These are phyloP conservation scores for Ashbya aceris DNA, from an alignment of 1,139 yeast species.

Conservation along the genomic window DNA sequence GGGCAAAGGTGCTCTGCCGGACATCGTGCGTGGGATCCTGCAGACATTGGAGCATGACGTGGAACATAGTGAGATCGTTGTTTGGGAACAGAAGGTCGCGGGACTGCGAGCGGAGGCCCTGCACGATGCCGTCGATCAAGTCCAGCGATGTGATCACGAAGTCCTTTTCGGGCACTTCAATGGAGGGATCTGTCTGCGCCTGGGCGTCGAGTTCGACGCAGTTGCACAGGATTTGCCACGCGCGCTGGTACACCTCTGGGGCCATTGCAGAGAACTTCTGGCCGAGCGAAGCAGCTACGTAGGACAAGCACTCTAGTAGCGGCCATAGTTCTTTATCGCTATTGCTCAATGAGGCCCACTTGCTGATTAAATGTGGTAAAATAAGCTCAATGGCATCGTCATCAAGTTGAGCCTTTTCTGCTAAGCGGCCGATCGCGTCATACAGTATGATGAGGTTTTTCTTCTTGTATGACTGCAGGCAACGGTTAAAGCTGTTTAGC, in stretches of 20 bases:
- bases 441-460: constrained; percentile 73
- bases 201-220: constrained; percentile 62
- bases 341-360: constrained; percentile 70
- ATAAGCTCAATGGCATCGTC: constrained; percentile 51
- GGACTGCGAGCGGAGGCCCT: constrained; percentile 66
- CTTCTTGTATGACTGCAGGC: constrained; percentile 71
- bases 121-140: constrained; percentile 82
- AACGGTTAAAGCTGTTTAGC: constrained; percentile 58
- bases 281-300: constrained; percentile 81
- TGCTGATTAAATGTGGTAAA: constrained; percentile 69
- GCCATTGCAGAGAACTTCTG: constrained; percentile 86
- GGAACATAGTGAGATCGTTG: constrained; percentile 42
- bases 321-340: constrained; percentile 86
- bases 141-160: constrained; percentile 84
- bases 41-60: constrained; percentile 58
- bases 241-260: constrained; percentile 75
- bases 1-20: constrained; percentile 84
- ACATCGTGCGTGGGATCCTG: constrained; percentile 77
- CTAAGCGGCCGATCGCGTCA: constrained; percentile 88
- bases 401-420: constrained; percentile 56
- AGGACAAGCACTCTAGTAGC: constrained; percentile 81
- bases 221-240: constrained; percentile 56
- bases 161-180: constrained; percentile 82
- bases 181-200: constrained; percentile 54
- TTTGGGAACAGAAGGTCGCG: constrained; percentile 45